Evolutionary conservation across 2,329 filamentous ascomycete genomes (phyloP).

Genomic region (Gliomastix tumulicola): DNA sequence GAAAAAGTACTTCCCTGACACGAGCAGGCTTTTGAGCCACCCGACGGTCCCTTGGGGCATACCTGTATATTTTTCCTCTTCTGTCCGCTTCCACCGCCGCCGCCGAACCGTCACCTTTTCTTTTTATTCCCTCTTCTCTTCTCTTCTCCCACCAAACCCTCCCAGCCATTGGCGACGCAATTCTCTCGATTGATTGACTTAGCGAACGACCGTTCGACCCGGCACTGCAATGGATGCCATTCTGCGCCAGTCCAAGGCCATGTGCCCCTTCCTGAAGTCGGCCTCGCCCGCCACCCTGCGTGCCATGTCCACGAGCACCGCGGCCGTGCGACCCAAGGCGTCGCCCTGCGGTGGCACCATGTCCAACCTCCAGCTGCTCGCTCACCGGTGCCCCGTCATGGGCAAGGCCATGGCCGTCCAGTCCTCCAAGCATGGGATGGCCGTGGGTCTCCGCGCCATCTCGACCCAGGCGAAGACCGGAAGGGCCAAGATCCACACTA

Average conservation of each 20-base stretch:
- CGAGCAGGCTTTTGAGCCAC: no score
- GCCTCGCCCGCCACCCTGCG: slow-evolving; percentile 88
- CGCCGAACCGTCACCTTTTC: no score
- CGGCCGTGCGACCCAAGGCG: slow-evolving; percentile 40
- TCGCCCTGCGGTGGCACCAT: slow-evolving; percentile 85
- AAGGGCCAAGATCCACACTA: slow-evolving; percentile 77
- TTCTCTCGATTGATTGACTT: no score
- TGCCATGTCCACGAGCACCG: slow-evolving; percentile 70
- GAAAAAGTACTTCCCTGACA: no score
- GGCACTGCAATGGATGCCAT: slow-evolving; percentile 75
- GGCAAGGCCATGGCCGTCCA: slow-evolving; percentile 93
- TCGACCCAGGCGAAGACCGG: slow-evolving; percentile 43
- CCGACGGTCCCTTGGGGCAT: no score
- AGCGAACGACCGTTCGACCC: neutral
- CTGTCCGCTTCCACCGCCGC: no score
- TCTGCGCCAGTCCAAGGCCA: slow-evolving; percentile 87
- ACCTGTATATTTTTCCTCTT: no score
- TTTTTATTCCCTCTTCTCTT: no score
- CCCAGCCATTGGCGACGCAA: no score
- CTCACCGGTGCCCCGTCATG: slow-evolving; percentile 96
- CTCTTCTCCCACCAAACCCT: no score
- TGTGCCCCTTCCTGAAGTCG: slow-evolving; percentile 97
- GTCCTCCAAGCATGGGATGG: slow-evolving; percentile 47
- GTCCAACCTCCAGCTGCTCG: slow-evolving; percentile 92
- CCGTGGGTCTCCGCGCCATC: slow-evolving; percentile 43